A percentile compares a stretch with the other conserved stretches of the same genome.
Conservation (phyloP, 1,284 basidiomycete species). For the Puccinia coronata region DNA sequence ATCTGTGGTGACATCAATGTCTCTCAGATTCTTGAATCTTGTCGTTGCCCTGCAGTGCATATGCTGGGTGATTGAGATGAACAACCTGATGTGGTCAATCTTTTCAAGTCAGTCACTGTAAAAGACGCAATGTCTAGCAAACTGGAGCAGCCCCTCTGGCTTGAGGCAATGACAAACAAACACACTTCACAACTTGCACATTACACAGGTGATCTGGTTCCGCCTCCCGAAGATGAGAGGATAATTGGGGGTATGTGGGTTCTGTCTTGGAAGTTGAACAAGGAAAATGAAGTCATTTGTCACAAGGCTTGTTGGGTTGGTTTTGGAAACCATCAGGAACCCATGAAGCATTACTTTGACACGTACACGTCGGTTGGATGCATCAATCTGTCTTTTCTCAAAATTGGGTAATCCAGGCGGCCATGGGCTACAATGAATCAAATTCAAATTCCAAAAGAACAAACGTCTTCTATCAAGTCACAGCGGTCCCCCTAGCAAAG, state of each 20-base stretch:
- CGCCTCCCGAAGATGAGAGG: neutral
- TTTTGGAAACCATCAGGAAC: constrained; percentile 20
- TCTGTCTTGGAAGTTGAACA: constrained; percentile 4
- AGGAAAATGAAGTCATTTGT: constrained; percentile 1
- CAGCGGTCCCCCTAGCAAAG: too few relatives aligned
- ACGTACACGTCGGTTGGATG: constrained; percentile 10
- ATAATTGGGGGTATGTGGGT: constrained; percentile 42
- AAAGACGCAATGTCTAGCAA: neutral
- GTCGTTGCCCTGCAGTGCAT: too few relatives aligned
- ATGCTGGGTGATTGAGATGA: neutral
- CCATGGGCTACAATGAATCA: too few relatives aligned
- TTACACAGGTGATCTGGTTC: constrained; percentile 5
- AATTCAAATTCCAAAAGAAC: too few relatives aligned
- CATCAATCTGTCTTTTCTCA: too few relatives aligned
- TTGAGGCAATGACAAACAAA: constrained; percentile 25
- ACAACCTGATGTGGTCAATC: neutral
- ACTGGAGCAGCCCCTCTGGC: neutral
- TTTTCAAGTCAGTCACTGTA: neutral
- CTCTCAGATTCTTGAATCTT: neutral
- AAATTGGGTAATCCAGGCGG: too few relatives aligned
- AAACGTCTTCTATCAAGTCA: too few relatives aligned
- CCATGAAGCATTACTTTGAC: neutral
- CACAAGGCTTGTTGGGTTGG: constrained; percentile 30
- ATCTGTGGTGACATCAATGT: neutral
- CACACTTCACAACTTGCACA: neutral